These are phyloP conservation scores for Penicillium italicum DNA, from an alignment of 2,329 filamentous ascomycete species.

Conservation along the genomic window DNA sequence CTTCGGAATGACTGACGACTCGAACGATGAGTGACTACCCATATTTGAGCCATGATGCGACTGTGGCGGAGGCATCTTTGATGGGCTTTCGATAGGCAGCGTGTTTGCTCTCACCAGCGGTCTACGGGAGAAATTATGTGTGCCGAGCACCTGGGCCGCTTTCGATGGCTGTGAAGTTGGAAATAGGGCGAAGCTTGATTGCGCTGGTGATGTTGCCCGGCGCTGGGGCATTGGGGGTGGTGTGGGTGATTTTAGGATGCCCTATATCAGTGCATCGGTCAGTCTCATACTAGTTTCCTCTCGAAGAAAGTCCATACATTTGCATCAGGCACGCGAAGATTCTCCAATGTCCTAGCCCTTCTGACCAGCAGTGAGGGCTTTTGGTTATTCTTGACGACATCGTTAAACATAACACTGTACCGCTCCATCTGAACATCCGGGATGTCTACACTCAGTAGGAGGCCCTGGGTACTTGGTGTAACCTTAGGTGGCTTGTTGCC, in stretches of 20 bases:
- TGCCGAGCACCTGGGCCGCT: constrained; percentile 29
- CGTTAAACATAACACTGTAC: constrained; percentile 91
- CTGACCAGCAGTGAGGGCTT: constrained; percentile 33
- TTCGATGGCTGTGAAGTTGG: constrained; percentile 34
- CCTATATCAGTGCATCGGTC: constrained; percentile 3
- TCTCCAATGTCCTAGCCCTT: constrained; percentile 41
- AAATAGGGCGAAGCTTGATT: constrained; percentile 39
- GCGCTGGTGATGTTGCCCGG: constrained; percentile 38
- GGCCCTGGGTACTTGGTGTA: constrained; percentile 16
- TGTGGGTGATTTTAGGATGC: constrained; percentile 11
- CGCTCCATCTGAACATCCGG: constrained; percentile 77
- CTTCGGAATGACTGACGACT: constrained; percentile 11
- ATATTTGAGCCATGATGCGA: constrained; percentile 6
- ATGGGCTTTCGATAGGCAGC: constrained; percentile 17
- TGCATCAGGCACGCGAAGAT: constrained; percentile 53
- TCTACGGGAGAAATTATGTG: constrained; percentile 30
- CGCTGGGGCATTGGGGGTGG: constrained; percentile 26
- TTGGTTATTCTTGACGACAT: constrained; percentile 56
- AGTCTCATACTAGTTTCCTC: not conserved
- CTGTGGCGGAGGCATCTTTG: constrained; percentile 11
- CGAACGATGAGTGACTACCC: constrained; percentile 11
- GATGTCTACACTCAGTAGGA: constrained; percentile 71
- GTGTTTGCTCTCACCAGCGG: constrained; percentile 26
- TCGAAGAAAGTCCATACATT: constrained; percentile 29
- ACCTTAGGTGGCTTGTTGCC: constrained; percentile 3